These are phyloP conservation scores for Fraxinus angustifolia DNA, from an alignment of 305 asterid species.

Conservation along the genomic window DNA sequence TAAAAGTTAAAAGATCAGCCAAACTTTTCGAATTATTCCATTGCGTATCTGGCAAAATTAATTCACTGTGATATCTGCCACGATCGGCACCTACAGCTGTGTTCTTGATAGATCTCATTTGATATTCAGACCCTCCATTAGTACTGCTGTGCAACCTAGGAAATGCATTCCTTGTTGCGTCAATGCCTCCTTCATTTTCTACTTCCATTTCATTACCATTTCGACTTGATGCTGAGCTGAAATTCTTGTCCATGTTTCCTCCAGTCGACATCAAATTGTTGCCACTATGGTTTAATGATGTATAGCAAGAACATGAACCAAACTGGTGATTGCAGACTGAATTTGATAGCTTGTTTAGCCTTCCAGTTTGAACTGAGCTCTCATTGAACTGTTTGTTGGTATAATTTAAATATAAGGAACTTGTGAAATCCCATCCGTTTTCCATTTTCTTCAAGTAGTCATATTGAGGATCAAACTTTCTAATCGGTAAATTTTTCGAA, in stretches of 20 bases:
- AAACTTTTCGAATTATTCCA: conserved; percentile 17
- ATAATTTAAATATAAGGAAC: background rate
- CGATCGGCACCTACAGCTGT: background rate
- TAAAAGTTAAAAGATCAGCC: conserved; percentile 6
- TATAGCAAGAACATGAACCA: background rate
- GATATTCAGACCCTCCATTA: background rate
- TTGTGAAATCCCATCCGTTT: background rate
- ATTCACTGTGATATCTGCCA: background rate
- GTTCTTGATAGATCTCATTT: background rate
- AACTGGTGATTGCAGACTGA: background rate
- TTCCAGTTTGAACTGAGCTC: background rate
- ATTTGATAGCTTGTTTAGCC: background rate
- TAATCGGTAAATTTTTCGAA: background rate
- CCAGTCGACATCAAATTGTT: background rate
- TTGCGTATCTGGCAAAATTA: background rate
- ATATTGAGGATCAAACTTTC: background rate
- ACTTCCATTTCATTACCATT: background rate
- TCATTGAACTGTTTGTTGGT: background rate
- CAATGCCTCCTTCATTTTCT: background rate
- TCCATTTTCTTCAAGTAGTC: background rate
- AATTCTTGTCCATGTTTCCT: background rate
- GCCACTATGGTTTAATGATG: background rate
- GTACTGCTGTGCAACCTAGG: background rate
- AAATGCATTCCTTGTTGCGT: background rate
- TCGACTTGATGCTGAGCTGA: background rate